Conservation (phyloP, 202 grass and related monocot species). For the Bolboschoenoplectus hybrid region DNA sequence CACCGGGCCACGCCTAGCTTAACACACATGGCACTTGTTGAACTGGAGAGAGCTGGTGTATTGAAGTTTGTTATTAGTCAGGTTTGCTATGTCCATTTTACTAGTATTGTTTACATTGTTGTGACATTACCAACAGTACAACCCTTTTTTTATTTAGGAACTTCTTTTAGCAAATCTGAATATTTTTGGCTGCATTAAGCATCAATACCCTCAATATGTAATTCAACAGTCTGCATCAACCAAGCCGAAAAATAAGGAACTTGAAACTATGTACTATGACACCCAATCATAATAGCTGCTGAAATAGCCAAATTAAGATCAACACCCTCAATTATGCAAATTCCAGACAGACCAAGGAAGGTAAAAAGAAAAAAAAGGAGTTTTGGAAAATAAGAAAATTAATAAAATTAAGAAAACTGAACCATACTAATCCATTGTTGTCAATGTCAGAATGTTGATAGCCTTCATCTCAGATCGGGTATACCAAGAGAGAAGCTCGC, state of each 20-base stretch:
- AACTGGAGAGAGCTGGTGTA: slow-evolving; percentile 70
- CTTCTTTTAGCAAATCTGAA: neutral
- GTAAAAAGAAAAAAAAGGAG: neutral
- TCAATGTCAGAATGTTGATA: slow-evolving; percentile 81
- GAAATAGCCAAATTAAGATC: neutral
- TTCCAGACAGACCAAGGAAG: neutral
- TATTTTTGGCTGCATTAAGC: slow-evolving; percentile 5
- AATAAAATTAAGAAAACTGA: slow-evolving; percentile 17
- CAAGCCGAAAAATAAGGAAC: neutral
- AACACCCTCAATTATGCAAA: slow-evolving; percentile 24
- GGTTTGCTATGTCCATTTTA: slow-evolving; percentile 47
- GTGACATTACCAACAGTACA: neutral
- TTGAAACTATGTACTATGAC: neutral
- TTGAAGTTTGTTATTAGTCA: slow-evolving; percentile 95
- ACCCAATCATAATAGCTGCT: neutral
- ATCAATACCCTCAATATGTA: neutral
- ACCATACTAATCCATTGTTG: slow-evolving; percentile 3
- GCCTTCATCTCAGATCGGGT: slow-evolving; percentile 91
- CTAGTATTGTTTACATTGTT: slow-evolving; percentile 17
- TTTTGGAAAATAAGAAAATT: slow-evolving; percentile 33
- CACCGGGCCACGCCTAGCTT: slow-evolving; percentile 82
- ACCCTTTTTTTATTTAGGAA: neutral
- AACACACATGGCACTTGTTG: slow-evolving; percentile 93
- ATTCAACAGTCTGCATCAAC: neutral
- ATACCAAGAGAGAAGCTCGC: slow-evolving; percentile 81